These are phyloP conservation scores for Pinus tabuliformis DNA, from an alignment of 75 land plant genomes.

Conservation along the genomic window DNA sequence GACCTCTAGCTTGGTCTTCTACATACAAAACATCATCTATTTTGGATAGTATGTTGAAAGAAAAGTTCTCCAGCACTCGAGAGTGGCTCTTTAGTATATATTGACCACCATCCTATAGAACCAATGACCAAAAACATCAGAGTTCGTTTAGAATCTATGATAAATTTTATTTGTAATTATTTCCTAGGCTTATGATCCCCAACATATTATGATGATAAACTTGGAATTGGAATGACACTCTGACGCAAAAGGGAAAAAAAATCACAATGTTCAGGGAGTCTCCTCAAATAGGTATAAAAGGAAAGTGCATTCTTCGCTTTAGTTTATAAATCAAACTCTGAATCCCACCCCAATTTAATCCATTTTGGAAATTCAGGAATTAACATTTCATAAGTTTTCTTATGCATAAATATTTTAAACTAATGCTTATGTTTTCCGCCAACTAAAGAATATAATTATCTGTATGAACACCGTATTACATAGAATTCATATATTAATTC, in stretches of 20 bases:
- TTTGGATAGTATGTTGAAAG: slow-evolving; percentile 59
- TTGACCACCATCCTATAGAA: slow-evolving; percentile 66
- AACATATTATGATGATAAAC: background rate
- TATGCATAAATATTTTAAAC: too few relatives aligned
- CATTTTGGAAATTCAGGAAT: too few relatives aligned
- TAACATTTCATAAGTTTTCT: too few relatives aligned
- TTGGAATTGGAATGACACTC: background rate
- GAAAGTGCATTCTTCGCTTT: too few relatives aligned
- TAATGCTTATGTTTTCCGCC: too few relatives aligned
- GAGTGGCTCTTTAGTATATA: slow-evolving; percentile 74
- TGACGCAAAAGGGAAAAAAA: background rate
- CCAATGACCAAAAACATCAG: background rate
- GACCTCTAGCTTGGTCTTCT: slow-evolving; percentile 27
- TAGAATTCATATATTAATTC: background rate
- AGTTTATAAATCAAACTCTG: too few relatives aligned
- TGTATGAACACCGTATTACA: background rate
- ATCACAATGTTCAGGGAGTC: background rate
- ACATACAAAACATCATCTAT: slow-evolving; percentile 71
- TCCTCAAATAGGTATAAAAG: too few relatives aligned
- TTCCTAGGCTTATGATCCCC: background rate
- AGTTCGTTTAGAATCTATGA: background rate
- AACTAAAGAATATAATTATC: too few relatives aligned
- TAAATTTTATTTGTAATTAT: background rate
- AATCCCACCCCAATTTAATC: too few relatives aligned
- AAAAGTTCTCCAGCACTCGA: slow-evolving; percentile 67